Conservation (phyloP, 257 asterid species). For the Buddleja alternifolia region DNA sequence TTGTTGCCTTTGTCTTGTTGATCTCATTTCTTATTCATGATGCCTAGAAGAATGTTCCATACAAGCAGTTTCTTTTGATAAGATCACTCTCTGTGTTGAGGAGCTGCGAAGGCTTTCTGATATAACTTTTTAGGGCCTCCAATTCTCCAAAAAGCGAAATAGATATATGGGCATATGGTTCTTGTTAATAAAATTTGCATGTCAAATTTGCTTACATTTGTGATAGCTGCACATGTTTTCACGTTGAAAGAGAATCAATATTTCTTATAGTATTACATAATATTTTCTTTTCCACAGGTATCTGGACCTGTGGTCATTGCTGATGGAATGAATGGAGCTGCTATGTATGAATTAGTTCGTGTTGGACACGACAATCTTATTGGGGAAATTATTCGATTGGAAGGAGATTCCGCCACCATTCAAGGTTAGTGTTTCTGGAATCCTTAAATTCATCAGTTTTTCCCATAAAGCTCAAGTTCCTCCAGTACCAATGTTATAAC, state of each 20-base stretch:
- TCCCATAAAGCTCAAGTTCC: background rate
- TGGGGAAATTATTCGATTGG: constrained; percentile 76
- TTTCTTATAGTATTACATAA: background rate
- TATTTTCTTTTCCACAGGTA: constrained; percentile 41
- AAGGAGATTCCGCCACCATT: constrained; percentile 83
- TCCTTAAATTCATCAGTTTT: background rate
- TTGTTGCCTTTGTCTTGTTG: too few species aligned
- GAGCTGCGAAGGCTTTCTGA: background rate
- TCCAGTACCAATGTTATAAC: background rate
- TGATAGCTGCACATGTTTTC: background rate
- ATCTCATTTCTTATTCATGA: too few species aligned
- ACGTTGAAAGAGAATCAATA: background rate
- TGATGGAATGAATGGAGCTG: constrained; percentile 83
- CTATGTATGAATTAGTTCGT: constrained; percentile 79
- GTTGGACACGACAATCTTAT: constrained; percentile 79
- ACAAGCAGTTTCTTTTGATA: too few species aligned
- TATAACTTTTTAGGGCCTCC: background rate
- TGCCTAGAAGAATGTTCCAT: background rate
- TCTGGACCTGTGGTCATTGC: constrained; percentile 82
- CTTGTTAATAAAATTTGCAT: background rate
- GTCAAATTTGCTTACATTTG: background rate
- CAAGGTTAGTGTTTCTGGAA: constrained; percentile 45
- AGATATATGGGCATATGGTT: background rate
- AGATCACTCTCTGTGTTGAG: background rate
- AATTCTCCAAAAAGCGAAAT: background rate